Evolutionary conservation across 2,329 filamentous ascomycete genomes (phyloP).

Genomic region (Elsinoe australis): DNA sequence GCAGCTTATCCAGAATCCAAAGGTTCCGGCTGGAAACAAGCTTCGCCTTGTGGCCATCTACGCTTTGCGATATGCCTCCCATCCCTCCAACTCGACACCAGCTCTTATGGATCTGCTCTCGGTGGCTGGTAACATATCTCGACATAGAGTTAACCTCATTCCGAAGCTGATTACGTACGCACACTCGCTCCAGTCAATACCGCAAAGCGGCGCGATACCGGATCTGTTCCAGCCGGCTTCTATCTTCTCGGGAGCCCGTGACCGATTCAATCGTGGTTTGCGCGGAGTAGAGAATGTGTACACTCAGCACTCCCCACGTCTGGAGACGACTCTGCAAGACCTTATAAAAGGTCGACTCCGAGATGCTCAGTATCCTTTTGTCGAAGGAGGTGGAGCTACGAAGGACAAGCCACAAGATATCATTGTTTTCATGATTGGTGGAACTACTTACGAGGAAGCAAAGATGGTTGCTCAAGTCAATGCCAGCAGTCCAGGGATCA

Average conservation of each 20-base stretch:
- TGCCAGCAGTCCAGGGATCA: slow-evolving; percentile 76
- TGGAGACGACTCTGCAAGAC: slow-evolving; percentile 83
- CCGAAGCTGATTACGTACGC: slow-evolving; percentile 78
- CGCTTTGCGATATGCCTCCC: slow-evolving; percentile 81
- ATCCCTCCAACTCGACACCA: slow-evolving; percentile 72
- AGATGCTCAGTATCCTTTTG: slow-evolving; percentile 84
- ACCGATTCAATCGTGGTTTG: slow-evolving; percentile 75
- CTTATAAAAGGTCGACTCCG: slow-evolving; percentile 84
- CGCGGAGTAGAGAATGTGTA: slow-evolving; percentile 99
- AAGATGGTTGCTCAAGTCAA: slow-evolving; percentile 95
- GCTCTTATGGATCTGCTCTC: slow-evolving; percentile 80
- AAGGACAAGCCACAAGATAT: slow-evolving; percentile 96
- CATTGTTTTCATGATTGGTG: slow-evolving; percentile 87
- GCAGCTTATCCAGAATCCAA: slow-evolving; percentile 70
- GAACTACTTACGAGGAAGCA: slow-evolving; percentile 91
- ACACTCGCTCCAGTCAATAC: slow-evolving; percentile 65
- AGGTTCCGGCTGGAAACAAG: slow-evolving; percentile 74
- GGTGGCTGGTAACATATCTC: slow-evolving; percentile 72
- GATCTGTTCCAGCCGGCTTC: slow-evolving; percentile 88
- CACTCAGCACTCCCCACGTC: slow-evolving; percentile 84
- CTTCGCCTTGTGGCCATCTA: slow-evolving; percentile 89
- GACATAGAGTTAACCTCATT: slow-evolving; percentile 69
- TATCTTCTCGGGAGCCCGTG: slow-evolving; percentile 81
- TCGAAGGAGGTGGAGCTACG: slow-evolving; percentile 79
- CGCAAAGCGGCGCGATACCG: slow-evolving; percentile 64